Evolutionary conservation across 139 green algal species (phyloP), one percentile per base, ranked within the genome.

Genomic region (Chlorella sp.): DNA sequence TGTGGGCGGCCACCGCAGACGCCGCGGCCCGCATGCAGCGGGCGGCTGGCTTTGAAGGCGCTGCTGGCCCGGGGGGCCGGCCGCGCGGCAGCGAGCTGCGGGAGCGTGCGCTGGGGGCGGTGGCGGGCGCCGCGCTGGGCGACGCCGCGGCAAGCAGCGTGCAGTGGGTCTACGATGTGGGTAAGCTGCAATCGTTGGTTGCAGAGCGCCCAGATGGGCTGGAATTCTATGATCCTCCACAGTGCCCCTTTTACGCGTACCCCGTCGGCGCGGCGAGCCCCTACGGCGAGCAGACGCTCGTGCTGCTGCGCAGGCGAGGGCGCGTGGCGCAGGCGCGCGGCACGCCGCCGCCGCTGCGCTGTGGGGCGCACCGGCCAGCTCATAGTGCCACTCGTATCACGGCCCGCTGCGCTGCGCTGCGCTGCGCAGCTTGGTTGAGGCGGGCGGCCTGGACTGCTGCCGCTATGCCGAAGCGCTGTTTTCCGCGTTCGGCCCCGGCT

Each of bases 211-310:
- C 46, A n/a, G n/a, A n/a, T 2, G 80, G 81, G 1, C 81, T 90
- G 38, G 87, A 91, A 71, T 91, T 90, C 59, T 63, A 76, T 21
- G 71, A 90, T 19, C 87, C 87, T 0, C 83, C 84, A 0, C 78
- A 81, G 41, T 79, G 65, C 67, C 85, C 84, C 43, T 91, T 90
- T 59, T 86, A 89, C 36, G 40, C 59, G 3, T 91, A 91, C 66
- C 42, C 50, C 2, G 43, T 55, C 4, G 87, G 87, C 33, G 59
- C 78, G 23, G 79, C 81, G 74, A 87, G 78, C 78, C 87, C 87
- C 0, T 90, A 90, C 67, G 85, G 85, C 0, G 87, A 91, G 71
- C 80, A 89, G 76, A 83, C 83, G 38, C 67, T 79, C 2, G 76
- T 81, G 80, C 84, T 29, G 43, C 71, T 67, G 41, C 17, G n/a